Evolutionary conservation across 371 early-diverging fungal genomes (phyloP), one percentile per base, ranked within the genome.

Genomic region (Mortierella sp.): DNA sequence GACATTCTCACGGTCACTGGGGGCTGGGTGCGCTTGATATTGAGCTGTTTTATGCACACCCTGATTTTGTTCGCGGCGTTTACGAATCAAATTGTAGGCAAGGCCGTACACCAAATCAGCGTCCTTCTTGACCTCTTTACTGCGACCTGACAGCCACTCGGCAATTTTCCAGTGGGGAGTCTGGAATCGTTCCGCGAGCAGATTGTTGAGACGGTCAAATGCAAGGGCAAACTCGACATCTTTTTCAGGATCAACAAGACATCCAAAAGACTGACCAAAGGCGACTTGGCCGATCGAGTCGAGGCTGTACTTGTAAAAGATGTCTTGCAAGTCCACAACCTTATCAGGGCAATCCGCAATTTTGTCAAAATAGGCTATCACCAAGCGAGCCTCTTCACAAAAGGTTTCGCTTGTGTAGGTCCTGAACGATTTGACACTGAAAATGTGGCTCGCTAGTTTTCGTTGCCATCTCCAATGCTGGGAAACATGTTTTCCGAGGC

Each of bases 361-460:
- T 2, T 29, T 59, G 48, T 82, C 81, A 29, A 84, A 66, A n/a
- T 86, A 79, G n/a, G 73, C 57, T 7, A 67, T 58, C 16, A 68
- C 69, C 16, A 72, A 64, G 30, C 65, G 48, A 7, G 84, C 72
- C 68, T 87, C 85, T 19, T 86, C 63, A 0, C 84, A 59, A 68
- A 88, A 88, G 0, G 87, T 85, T 44, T 80, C 26, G 62, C 72
- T 51, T 14, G 69, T 60, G 25, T 60, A 66, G 64, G 86, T 87
- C 60, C 91, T 82, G 66, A 91, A 92, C 64, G 90, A 90, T 60
- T 85, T 85, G 66, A 92, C 92, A 62, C 85, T 90, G 68, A 93
- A 94, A 47, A 93, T 91, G 60, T 84, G 82, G 65, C 88, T 82
- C 7, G 92, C 92, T 0, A 87, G 75, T 71, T 92, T 92, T 19